phyloP scores from a whole-genome alignment of 129 eudicot genomes.

The Lactuca saligna region DNA sequence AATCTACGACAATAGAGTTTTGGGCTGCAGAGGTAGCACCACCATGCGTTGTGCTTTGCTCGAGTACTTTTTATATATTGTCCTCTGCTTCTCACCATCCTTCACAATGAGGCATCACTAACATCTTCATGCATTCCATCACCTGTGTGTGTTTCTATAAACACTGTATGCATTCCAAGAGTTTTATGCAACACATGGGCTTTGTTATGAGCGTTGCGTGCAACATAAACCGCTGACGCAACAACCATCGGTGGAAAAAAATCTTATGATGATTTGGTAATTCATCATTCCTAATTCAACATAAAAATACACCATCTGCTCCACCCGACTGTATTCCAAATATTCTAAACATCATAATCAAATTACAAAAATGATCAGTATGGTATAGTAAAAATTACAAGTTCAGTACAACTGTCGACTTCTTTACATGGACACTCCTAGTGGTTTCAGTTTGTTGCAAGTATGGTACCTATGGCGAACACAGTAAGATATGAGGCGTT shows the following conservation, averaged over 20 bases:
- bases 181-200: constrained; percentile 63
- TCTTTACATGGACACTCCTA: not conserved
- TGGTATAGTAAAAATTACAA: not conserved
- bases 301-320: constrained; percentile 58
- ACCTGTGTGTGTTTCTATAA: constrained; percentile 60
- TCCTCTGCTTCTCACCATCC: constrained; percentile 49
- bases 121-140: constrained; percentile 57
- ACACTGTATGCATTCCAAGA: constrained; percentile 65
- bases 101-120: constrained; percentile 56
- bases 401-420: not conserved
- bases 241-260: constrained; percentile 79
- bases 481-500: not conserved
- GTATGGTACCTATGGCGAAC: not conserved
- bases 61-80: constrained; percentile 55
- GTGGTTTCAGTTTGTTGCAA: not conserved
- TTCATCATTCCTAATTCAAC: constrained; percentile 88
- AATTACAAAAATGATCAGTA: not conserved
- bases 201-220: constrained; percentile 53
- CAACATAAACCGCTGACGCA: constrained; percentile 81
- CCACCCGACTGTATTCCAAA: constrained; percentile 34
- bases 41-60: constrained; percentile 43
- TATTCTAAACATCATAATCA: no score
- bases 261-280: constrained; percentile 38
- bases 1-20: constrained; percentile 29
- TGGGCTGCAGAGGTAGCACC: constrained; percentile 61